Base-by-base conservation (phyloP, 2,329 filamentous ascomycete genomes). In the Hymenoscyphus repandus region DNA sequence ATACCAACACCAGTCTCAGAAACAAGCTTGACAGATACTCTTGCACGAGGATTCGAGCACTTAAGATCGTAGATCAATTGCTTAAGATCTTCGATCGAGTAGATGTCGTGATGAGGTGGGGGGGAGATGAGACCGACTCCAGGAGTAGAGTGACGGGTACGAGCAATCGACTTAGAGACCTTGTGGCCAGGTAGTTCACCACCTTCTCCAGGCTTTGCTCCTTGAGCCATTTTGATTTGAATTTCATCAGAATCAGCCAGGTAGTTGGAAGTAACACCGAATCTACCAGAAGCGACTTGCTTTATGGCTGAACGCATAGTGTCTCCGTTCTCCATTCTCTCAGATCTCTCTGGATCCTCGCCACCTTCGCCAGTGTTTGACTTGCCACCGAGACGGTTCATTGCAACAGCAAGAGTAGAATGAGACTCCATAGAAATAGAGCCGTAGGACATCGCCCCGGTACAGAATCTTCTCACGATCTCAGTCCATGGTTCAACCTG, bases 211-310 rank as follows among this genome's bases (percentile, higher is more conserved):
- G 92, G 92, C 80, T 97, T 97, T 56, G 92, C 92, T 68, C 92
- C 92, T 73, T 97, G 92, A 9, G 92, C 92, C 92, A 97, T 97
- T 81, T 97, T 97, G 74, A 97, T 97, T 71, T 97, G 92, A 41
- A 97, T 77, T 73, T 97, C 91, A 65, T 97, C 92, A 15, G 92
- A 89, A 69, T 97, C 92, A 45, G 91, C 90, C 13, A 97, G 82
- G 68, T 96, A 97, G 67, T 90, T 88, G 52, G 89, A 93, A 1
- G 92, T 97, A 56, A 96, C 92, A 76, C 92, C 92, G 65, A 97
- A 97, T 65, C 92, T 88, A 57, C 92, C 92, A 41, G 90, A 96
- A 40, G 92, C 92, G 64, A 97, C 88, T 74, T 97, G 92, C 75
- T 97, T 97, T 72, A 97, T 97, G 47, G 92, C 88, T 59, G 91